Percentiles rank a stretch among this genome's conserved stretches.
Conservation (phyloP, 768 basidiomycete species). For the Saitozyma podzolica region DNA sequence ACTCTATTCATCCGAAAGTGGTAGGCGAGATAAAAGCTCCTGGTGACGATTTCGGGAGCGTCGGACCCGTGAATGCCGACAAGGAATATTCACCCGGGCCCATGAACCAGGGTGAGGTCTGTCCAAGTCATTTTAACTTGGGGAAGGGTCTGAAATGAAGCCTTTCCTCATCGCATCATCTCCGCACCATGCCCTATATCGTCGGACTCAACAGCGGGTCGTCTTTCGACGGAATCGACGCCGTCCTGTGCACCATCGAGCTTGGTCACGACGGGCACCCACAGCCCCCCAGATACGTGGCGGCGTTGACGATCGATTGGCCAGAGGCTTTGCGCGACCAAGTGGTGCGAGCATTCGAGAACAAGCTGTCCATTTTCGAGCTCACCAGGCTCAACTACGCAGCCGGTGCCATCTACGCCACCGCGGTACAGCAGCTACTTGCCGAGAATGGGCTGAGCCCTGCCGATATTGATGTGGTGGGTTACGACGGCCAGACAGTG, state of each 20-base stretch:
- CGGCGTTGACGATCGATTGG: not conserved
- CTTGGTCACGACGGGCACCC: not conserved
- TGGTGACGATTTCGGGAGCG: no score
- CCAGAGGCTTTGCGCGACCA: not conserved
- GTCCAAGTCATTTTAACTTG: no score
- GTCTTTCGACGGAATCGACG: conserved; percentile 34
- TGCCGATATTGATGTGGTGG: not conserved
- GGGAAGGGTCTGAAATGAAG: not conserved
- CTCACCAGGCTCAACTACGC: not conserved
- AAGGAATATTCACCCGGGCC: no score
- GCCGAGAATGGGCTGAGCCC: not conserved
- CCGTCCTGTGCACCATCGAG: conserved; percentile 16
- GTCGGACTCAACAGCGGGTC: conserved; percentile 32
- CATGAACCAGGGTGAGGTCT: no score
- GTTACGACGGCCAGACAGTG: not conserved
- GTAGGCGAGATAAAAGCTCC: no score
- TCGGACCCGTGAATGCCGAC: no score
- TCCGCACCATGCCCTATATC: conserved; percentile 9
- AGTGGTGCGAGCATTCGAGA: not conserved
- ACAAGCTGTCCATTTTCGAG: not conserved
- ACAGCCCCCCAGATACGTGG: not conserved
- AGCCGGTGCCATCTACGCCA: not conserved
- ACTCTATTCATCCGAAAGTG: no score
- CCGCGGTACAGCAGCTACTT: not conserved
- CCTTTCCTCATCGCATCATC: not conserved